Evolutionary conservation across 2,329 filamentous ascomycete species (phyloP).

Genomic region (Metarhizium brunneum): DNA sequence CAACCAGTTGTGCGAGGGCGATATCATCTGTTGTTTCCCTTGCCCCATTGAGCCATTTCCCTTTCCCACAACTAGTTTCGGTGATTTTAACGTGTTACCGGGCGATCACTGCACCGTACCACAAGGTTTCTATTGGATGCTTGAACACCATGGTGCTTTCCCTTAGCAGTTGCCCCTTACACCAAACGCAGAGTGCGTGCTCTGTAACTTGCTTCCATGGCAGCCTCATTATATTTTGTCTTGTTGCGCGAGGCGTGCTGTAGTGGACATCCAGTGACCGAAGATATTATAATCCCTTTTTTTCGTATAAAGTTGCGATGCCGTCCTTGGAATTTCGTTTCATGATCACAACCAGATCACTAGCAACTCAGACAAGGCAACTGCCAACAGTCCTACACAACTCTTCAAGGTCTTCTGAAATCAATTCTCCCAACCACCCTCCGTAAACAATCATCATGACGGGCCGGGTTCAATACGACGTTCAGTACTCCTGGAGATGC

Average conservation of each 20-base stretch:
- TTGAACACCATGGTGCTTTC: neutral
- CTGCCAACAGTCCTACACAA: neutral
- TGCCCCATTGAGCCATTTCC: neutral
- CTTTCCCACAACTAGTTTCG: neutral
- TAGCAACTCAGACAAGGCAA: neutral
- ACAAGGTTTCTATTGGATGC: neutral
- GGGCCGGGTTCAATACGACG: neutral
- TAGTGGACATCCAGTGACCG: neutral
- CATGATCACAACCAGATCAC: neutral
- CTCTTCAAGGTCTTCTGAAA: neutral
- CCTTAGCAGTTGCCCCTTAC: neutral
- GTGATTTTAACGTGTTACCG: neutral
- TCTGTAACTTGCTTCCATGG: neutral
- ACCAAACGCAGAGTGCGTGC: neutral
- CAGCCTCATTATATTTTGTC: neutral
- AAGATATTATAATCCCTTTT: neutral
- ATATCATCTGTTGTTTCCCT: neutral
- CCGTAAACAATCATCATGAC: neutral
- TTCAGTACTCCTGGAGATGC: constrained; percentile 7
- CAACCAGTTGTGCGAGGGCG: neutral
- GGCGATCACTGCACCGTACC: neutral
- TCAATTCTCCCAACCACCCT: neutral
- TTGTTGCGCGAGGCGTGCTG: neutral
- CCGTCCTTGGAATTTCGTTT: neutral
- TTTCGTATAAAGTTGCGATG: neutral